Base-by-base conservation (phyloP, 345 rosid species). In the Turritis glabra region DNA sequence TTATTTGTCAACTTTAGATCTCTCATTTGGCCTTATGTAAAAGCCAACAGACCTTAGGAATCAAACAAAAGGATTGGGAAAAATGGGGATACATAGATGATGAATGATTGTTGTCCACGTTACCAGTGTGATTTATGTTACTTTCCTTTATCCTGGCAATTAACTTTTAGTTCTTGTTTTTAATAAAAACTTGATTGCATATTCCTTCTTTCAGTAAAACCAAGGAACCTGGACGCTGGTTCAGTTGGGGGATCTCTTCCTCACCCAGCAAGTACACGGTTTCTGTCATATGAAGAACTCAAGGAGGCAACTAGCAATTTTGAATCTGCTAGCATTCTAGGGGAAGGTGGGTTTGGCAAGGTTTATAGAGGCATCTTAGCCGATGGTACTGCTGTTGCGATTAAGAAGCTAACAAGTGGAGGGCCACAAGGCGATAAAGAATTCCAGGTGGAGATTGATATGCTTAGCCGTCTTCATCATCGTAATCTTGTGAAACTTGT, bases 401-500 rank as follows among this genome's bases (percentile, higher is more conserved):
- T 95, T 81, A 95, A 95, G 86, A 89, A 93, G 83, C 96, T 95
- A 59, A 85, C 91, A 56, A 72, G 71, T 68, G 99, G 99, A 79
- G 99, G 97, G 38, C 91, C 90, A 61, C 99, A 95, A 80, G 99
- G 99, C 22, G 97, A 87, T 81, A 90, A 87, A 79, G 99, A 95
- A 77, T 95, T 95, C 74, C 80, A 90, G 76, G 98, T 94, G 63
- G 98, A 94, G 89, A 93, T 94, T 79, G 97, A 94, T 84, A 94
- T 94, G 98, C 90, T 94, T 65, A 94, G 97, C 85, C 86, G 98
- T 82, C 86, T 94, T 86, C 98, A 94, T 84, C 98, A 94, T 78
- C 98, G 98, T 69, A 94, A 94, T 82, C 95, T 94, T 80, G 98
- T 94, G 77, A 94, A 94, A 82, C 98, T 91, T 70, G 96, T 92